A percentile compares a stretch with the other conserved stretches of the same genome.
Evolutionary conservation across 2,329 filamentous ascomycete species (phyloP).

Genomic region (Talaromyces sp.): DNA sequence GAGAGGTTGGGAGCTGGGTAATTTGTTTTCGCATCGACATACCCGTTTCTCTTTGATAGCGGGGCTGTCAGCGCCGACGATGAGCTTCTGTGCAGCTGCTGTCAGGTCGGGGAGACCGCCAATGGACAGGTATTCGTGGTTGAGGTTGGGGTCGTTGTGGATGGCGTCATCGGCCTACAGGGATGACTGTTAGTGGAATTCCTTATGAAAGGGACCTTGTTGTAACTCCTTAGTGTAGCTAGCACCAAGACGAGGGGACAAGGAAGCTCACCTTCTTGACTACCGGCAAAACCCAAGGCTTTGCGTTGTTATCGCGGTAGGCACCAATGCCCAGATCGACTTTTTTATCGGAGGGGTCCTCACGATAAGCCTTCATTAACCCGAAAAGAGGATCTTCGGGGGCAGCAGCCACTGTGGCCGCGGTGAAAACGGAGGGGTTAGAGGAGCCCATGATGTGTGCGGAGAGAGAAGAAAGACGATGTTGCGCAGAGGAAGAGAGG

Average conservation of each 20-base stretch:
- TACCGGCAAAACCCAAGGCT: constrained; percentile 95
- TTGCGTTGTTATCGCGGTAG: constrained; percentile 91
- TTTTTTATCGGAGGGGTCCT: constrained; percentile 75
- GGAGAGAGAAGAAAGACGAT: constrained; percentile 39
- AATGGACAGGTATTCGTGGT: constrained; percentile 98
- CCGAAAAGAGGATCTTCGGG: constrained; percentile 96
- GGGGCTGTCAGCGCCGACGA: constrained; percentile 77
- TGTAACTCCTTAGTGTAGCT: no score
- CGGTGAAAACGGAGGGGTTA: constrained; percentile 69
- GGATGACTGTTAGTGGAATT: constrained; percentile 6
- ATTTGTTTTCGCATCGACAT: constrained; percentile 25
- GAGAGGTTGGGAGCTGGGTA: background rate
- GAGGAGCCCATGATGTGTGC: constrained; percentile 67
- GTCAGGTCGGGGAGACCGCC: constrained; percentile 85
- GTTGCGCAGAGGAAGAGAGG: constrained; percentile 24
- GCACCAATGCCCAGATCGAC: constrained; percentile 94
- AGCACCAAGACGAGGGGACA: no score
- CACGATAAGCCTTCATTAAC: constrained; percentile 82
- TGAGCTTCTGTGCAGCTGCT: constrained; percentile 84
- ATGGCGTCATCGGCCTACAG: constrained; percentile 85
- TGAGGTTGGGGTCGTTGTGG: constrained; percentile 82
- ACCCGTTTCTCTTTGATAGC: constrained; percentile 82
- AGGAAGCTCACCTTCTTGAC: constrained; percentile 76
- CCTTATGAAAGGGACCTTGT: background rate
- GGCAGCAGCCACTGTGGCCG: constrained; percentile 79